Evolutionary conservation across 1,284 basidiomycete genomes (phyloP).

Genomic region (Cryptococcus hybrid): DNA sequence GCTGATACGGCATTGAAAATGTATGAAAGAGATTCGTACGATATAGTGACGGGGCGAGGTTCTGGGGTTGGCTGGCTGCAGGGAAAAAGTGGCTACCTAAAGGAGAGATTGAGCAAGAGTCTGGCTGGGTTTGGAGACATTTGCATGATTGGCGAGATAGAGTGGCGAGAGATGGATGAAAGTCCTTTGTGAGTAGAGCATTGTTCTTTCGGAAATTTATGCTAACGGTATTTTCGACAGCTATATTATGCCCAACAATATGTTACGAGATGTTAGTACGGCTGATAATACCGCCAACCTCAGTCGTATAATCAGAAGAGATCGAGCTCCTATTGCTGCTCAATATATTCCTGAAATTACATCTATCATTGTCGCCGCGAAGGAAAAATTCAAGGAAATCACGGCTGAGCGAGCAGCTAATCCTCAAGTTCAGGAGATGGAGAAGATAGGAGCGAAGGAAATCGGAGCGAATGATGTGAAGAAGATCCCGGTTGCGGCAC

Average conservation of each 20-base stretch:
- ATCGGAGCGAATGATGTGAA: neutral
- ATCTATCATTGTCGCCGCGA: constrained; percentile 8
- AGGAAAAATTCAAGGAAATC: constrained; percentile 5
- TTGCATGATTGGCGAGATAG: constrained; percentile 85
- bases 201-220: neutral
- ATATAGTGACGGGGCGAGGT: constrained; percentile 63
- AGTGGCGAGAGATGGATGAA: constrained; percentile 84
- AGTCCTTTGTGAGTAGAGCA: constrained; percentile 62
- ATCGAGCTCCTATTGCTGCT: constrained; percentile 20
- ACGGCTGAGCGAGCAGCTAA: neutral
- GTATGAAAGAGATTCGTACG: constrained; percentile 68
- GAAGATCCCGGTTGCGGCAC: neutral
- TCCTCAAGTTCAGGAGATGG: neutral
- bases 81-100: constrained; percentile 75
- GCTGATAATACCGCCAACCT: constrained; percentile 5
- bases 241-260: constrained; percentile 65
- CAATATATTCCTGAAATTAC: constrained; percentile 63
- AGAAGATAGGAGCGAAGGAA: neutral
- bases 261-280: constrained; percentile 45
- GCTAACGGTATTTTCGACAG: constrained; percentile 10
- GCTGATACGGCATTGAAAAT: constrained; percentile 68
- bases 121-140: constrained; percentile 64
- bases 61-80: constrained; percentile 71
- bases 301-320: constrained; percentile 5
- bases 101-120: constrained; percentile 52